Evolutionary conservation across 306 rosid species (phyloP).

Genomic region (Oxytropis ochrocephala): DNA sequence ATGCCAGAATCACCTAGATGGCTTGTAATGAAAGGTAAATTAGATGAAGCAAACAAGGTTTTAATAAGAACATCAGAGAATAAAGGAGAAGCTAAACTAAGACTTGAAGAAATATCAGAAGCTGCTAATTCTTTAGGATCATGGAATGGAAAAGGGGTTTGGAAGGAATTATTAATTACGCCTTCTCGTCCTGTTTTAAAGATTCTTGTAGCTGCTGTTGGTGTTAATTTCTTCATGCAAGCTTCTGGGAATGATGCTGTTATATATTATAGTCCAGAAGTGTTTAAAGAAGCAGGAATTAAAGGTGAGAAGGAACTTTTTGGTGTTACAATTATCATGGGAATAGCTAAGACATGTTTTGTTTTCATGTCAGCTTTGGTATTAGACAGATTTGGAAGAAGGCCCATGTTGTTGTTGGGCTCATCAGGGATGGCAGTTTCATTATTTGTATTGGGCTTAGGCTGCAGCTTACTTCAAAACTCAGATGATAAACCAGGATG

Average conservation of each 20-base stretch:
- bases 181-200: slow-evolving; percentile 45
- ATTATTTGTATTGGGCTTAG: slow-evolving; percentile 46
- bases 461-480: slow-evolving; percentile 42
- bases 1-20: slow-evolving; percentile 91
- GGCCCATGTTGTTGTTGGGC: slow-evolving; percentile 70
- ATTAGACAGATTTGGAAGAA: slow-evolving; percentile 62
- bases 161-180: slow-evolving; percentile 59
- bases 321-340: slow-evolving; percentile 67
- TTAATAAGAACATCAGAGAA: slow-evolving; percentile 39
- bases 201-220: slow-evolving; percentile 63
- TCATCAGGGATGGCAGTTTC: slow-evolving; percentile 54
- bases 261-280: slow-evolving; percentile 69
- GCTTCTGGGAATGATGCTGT: slow-evolving; percentile 95
- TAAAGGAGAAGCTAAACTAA: slow-evolving; percentile 55
- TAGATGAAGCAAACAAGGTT: slow-evolving; percentile 52
- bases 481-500: slow-evolving; percentile 34
- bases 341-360: slow-evolving; percentile 50
- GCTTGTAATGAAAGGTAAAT: slow-evolving; percentile 58
- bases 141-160: slow-evolving; percentile 42
- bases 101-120: slow-evolving; percentile 43
- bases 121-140: slow-evolving; percentile 21
- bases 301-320: slow-evolving; percentile 39
- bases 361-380: slow-evolving; percentile 50
- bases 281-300: slow-evolving; percentile 69
- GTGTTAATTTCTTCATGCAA: slow-evolving; percentile 86